A percentile compares a stretch with the other conserved stretches of the same genome.
phyloP scores from a whole-genome alignment of 495 filamentous ascomycete species.

The Diplogelasinospora grovesii region DNA sequence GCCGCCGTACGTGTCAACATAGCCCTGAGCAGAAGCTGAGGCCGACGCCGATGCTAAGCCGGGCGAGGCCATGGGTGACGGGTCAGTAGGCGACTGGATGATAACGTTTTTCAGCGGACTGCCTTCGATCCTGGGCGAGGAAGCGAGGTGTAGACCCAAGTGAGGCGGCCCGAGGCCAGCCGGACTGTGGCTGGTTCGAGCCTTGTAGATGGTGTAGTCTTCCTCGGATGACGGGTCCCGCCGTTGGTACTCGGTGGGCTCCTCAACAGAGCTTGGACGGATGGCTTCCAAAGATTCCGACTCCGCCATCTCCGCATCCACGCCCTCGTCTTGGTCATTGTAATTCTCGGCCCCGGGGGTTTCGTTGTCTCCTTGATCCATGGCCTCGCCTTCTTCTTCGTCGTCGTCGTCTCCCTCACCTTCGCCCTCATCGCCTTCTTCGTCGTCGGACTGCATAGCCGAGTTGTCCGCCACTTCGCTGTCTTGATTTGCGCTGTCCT shows the following conservation, averaged over 20 bases:
- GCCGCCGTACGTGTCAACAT: conserved; percentile 9
- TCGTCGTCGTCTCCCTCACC: conserved; percentile 37
- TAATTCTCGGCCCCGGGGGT: conserved; percentile 20
- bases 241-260: no score
- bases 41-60: neutral
- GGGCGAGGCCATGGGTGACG: conserved; percentile 15
- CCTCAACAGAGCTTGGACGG: no score
- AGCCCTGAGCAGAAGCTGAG: conserved; percentile 5
- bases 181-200: conserved; percentile 18
- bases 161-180: conserved; percentile 9
- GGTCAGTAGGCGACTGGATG: conserved; percentile 27
- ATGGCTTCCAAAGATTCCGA: conserved; percentile 17
- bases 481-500: conserved; percentile 33
- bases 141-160: conserved; percentile 1
- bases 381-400: conserved; percentile 35
- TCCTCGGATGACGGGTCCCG: conserved; percentile 14
- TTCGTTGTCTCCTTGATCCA: conserved; percentile 35
- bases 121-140: conserved; percentile 30
- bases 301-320: conserved; percentile 24
- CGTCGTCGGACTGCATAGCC: conserved; percentile 53
- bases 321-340: conserved; percentile 15
- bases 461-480: conserved; percentile 47
- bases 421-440: conserved; percentile 43
- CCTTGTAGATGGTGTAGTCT: conserved; percentile 19
- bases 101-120: conserved; percentile 44